Conservation (phyloP, 768 basidiomycete species). For the Lenzites betulinus region DNA sequence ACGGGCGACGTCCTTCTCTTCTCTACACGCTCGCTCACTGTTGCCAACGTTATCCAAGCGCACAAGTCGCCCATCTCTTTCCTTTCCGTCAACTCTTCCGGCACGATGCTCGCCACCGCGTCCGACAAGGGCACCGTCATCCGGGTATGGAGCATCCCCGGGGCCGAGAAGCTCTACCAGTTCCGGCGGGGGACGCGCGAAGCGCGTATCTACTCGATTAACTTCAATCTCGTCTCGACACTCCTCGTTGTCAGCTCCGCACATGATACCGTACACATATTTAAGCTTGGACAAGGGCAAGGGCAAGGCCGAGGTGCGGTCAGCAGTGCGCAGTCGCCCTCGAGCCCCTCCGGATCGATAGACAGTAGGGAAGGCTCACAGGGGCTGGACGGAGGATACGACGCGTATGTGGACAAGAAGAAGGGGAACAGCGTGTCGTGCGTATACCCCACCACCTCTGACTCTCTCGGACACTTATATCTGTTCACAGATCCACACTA, state of each 20-base stretch:
- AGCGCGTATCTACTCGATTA: conserved; percentile 80
- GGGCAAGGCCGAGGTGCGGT: conserved; percentile 29
- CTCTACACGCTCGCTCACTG: conserved; percentile 87
- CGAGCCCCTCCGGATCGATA: conserved; percentile 66
- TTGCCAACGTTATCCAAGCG: conserved; percentile 95
- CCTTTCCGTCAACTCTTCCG: conserved; percentile 81
- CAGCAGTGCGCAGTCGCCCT: conserved; percentile 35
- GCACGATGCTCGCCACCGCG: conserved; percentile 90
- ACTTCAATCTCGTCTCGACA: conserved; percentile 81
- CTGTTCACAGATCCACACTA: conserved; percentile 48
- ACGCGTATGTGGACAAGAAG: conserved; percentile 80
- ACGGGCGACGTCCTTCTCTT: conserved; percentile 93
- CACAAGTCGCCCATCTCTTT: conserved; percentile 93
- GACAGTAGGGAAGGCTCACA: conserved; percentile 64
- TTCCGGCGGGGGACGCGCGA: conserved; percentile 90
- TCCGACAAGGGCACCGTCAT: conserved; percentile 97
- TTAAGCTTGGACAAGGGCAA: conserved; percentile 67
- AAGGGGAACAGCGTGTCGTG: conserved; percentile 62
- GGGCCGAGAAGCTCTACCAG: conserved; percentile 92
- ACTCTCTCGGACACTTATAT: too few species aligned
- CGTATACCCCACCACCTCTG: too few species aligned
- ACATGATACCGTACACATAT: conserved; percentile 96
- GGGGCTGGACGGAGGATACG: conserved; percentile 76
- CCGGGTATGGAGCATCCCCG: conserved; percentile 88
- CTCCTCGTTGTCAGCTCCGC: conserved; percentile 90